Base-by-base conservation (phyloP, 2,329 filamentous ascomycete species). In the Xylaria sp. region DNA sequence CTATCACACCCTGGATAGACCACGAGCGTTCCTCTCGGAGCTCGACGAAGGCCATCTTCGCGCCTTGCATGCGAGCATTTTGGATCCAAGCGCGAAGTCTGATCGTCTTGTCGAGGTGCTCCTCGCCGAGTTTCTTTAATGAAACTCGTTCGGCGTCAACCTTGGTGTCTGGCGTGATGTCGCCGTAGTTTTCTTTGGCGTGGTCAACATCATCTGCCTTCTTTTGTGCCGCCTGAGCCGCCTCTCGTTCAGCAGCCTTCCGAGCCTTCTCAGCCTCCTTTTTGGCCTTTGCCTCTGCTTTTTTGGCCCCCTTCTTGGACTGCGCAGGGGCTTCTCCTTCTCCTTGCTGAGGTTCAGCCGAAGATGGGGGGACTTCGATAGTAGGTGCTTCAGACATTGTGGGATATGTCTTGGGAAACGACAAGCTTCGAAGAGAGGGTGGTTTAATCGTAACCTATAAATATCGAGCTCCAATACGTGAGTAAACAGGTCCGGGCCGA, bases 41-140 rank as follows among this genome's bases (percentile, higher is more conserved):
- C 80, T 95, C 92, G 71, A 97, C 79, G 80, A 97, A 97, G 43
- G 88, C 90, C 81, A 97, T 90, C 83, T 97, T 96, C 69, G 93
- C 92, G 63, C 91, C 89, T 80, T 98, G 94, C 71, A 90, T 89
- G 68, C 94, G 87, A 33, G 91, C 87, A 80, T 96, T 97, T 77
- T 96, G 92, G 40, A 97, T 85, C 82, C 91, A 92, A 31, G 87
- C 92, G 38, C 92, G 86, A 72, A 97, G 83, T 46, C 87, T 88
- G 69, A 97, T 84, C 31, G 87, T 86, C 79, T 91, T 88, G 71
- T 87, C 90, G 46, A 89, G 78, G 75, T 90, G 80, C 56, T 84
- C 80, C 51, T 92, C 87, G 56, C 81, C 78, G n/a, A 96, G 79
- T 53, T 84, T 80, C 60, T 84, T 83, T 40, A 96, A 82, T 60